Conservation (phyloP, 2,329 filamentous ascomycete genomes). For the Pseudovirgaria hyperparasitica region DNA sequence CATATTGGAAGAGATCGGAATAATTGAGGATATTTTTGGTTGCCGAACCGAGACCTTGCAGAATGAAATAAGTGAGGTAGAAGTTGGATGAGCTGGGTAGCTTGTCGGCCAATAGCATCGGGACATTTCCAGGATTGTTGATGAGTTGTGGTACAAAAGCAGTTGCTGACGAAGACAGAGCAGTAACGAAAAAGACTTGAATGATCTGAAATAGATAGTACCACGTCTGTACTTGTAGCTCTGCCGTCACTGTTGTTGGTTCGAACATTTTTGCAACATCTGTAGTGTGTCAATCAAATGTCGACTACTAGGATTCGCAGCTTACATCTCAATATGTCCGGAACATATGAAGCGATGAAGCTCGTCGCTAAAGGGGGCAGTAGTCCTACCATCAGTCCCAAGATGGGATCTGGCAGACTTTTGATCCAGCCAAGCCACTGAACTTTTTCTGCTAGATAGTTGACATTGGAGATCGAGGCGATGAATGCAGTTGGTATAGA, state of each 20-base stretch:
- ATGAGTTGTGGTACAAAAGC: constrained; percentile 43
- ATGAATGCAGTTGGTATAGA: constrained; percentile 65
- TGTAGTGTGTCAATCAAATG: constrained; percentile 17
- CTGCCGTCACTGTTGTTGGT: constrained; percentile 65
- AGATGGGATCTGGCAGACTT: constrained; percentile 54
- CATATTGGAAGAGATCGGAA: constrained; percentile 59
- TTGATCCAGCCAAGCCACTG: constrained; percentile 63
- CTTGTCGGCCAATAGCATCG: constrained; percentile 55
- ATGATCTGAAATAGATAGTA: constrained; percentile 88
- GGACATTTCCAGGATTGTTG: constrained; percentile 46
- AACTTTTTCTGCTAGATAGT: constrained; percentile 49
- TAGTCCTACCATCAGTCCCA: constrained; percentile 75
- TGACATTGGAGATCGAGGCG: constrained; percentile 75
- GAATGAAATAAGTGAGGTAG: constrained; percentile 87
- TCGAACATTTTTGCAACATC: constrained; percentile 67
- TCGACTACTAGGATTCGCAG: constrained; percentile 7
- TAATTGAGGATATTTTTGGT: constrained; percentile 63
- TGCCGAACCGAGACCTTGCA: constrained; percentile 76
- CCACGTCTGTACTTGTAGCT: constrained; percentile 79
- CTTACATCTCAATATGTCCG: constrained; percentile 66
- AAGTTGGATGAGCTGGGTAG: constrained; percentile 84
- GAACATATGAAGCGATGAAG: constrained; percentile 74
- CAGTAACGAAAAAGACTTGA: constrained; percentile 83
- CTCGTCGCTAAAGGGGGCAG: constrained; percentile 68
- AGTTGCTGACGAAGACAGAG: constrained; percentile 68